Evolutionary conservation across 2,329 filamentous ascomycete genomes (phyloP), one percentile per base, ranked within the genome.

Genomic region (Diaporthe australafricana): DNA sequence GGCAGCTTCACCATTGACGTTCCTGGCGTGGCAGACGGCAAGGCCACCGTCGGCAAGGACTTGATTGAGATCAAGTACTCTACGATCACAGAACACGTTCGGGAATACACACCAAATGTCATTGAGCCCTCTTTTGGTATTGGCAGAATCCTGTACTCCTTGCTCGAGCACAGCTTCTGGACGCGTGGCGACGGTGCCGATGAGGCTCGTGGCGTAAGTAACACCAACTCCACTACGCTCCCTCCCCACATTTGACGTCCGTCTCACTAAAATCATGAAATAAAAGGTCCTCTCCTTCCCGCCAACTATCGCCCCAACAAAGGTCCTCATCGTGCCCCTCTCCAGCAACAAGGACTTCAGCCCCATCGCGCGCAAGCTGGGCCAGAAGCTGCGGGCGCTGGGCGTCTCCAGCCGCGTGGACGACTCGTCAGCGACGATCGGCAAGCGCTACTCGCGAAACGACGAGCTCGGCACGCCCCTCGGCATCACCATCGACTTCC

Each of bases 61-160:
- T 87, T 97, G 62, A 87, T 99, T 80, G 90, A 87, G 72, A 94
- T 98, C 77, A 93, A 95, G 85, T 95, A 93, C 85, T 90, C 92
- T 77, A 97, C 92, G 77, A 88, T 94, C 74, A 89, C 91, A 5
- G 94, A 98, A 83, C 92, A 97, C 80, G 90, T 92, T 72, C 90
- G 96, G 78, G 95, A 98, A 81, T 99, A 94, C 85, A 97, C 93
- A 0, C 96, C 96, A 73, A 98, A 98, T 80, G 95, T 97, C 60
- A 97, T 98, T 77, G 96, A 99, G 85, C 96, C 96, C 1, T 98
- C 96, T 0, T 99, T 98, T 78, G 96, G 96, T 87, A 97, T 98
- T 79, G 96, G 96, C 73, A 91, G 96, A 77, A 98, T 98, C 74
- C 86, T 98, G 72, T 98, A 98, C 86, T 92, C 93, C 73, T 86